Evolutionary conservation across 331 rosid genomes (phyloP).

Genomic region (Malus hybrid): DNA sequence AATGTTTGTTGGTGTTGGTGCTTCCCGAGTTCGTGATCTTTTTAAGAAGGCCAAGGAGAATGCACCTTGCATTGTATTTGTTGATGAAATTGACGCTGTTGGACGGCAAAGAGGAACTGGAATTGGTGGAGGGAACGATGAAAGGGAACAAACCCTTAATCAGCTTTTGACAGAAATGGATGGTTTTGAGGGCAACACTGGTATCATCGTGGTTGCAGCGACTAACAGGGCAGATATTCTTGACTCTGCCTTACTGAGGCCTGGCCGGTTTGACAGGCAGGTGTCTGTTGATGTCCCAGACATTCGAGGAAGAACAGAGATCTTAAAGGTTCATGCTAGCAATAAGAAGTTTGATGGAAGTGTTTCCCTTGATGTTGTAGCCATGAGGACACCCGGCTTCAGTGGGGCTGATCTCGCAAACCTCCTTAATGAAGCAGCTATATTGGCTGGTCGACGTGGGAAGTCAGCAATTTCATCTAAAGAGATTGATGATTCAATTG

Average conservation of each 20-base stretch:
- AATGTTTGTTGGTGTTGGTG: constrained; percentile 99
- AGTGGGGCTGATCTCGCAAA: constrained; percentile 99
- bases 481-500: constrained; percentile 93
- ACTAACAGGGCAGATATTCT: constrained; percentile 98
- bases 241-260: constrained; percentile 90
- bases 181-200: constrained; percentile 93
- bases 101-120: constrained; percentile 97
- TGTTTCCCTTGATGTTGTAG: constrained; percentile 83
- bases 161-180: constrained; percentile 99
- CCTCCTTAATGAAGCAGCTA: constrained; percentile 95
- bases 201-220: constrained; percentile 94
- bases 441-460: constrained; percentile 92
- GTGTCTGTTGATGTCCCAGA: constrained; percentile 95
- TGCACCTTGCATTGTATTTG: constrained; percentile 98
- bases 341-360: constrained; percentile 79
- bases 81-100: constrained; percentile 98
- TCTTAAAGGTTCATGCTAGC: constrained; percentile 85
- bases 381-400: constrained; percentile 98
- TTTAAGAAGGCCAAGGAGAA: constrained; percentile 98
- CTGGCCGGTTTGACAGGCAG: constrained; percentile 97
- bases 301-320: constrained; percentile 85
- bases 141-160: constrained; percentile 95
- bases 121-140: constrained; percentile 97
- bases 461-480: constrained; percentile 83
- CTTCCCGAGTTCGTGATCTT: constrained; percentile 94